Evolutionary conservation across 345 rosid species (phyloP).

Genomic region (Brassica incana): DNA sequence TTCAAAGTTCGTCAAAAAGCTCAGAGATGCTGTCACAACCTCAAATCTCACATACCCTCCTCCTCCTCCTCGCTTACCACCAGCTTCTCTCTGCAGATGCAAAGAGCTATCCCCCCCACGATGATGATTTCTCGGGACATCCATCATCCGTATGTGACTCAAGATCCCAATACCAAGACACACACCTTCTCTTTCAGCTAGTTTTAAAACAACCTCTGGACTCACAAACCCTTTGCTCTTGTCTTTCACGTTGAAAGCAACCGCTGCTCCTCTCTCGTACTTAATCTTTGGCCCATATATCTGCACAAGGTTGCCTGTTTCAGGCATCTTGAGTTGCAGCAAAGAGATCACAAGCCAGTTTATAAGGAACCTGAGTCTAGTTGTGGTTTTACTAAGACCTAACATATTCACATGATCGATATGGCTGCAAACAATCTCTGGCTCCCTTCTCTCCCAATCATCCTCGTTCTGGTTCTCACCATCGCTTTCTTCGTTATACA

Average conservation of each 20-base stretch:
- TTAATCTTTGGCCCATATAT: conserved; percentile 96
- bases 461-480: conserved; percentile 46
- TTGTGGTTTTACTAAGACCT: conserved; percentile 80
- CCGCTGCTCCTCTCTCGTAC: conserved; percentile 95
- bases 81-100: conserved; percentile 69
- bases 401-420: conserved; percentile 73
- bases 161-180: conserved; percentile 83
- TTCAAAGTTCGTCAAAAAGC: conserved; percentile 91
- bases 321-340: conserved; percentile 62
- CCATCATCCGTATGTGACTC: conserved; percentile 78
- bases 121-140: conserved; percentile 50
- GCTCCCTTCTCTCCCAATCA: conserved; percentile 73
- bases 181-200: conserved; percentile 85
- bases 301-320: conserved; percentile 66
- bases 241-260: conserved; percentile 86
- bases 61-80: conserved; percentile 55
- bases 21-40: conserved; percentile 88
- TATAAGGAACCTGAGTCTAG: conserved; percentile 67
- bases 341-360: conserved; percentile 90
- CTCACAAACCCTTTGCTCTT: conserved; percentile 61
- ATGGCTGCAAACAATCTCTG: conserved; percentile 72
- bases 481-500: conserved; percentile 44
- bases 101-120: conserved; percentile 50
- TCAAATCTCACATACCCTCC: conserved; percentile 72
- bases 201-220: conserved; percentile 83